Percentiles rank a stretch among this genome's conserved stretches.
Conservation (phyloP, 371 early-diverging fungal genomes). For the Gilbertella persicaria region DNA sequence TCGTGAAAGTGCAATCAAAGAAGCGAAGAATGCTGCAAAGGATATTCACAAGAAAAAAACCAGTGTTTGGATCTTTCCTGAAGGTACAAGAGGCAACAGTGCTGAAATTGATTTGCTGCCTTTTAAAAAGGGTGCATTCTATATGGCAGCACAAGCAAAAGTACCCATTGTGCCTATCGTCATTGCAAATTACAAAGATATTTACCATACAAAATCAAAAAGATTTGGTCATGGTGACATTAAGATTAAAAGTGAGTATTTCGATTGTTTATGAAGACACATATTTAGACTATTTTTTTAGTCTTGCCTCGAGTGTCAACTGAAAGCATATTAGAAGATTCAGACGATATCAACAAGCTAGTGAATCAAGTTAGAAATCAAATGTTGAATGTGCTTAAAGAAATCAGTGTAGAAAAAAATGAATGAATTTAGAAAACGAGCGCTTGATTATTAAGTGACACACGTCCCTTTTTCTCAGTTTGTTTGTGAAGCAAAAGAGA, state of each 20-base stretch:
- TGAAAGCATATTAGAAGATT: constrained; percentile 55
- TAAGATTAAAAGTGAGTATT: constrained; percentile 63
- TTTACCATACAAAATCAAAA: constrained; percentile 65
- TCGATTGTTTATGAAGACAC: background rate
- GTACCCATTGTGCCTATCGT: constrained; percentile 93
- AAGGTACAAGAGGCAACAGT: constrained; percentile 89
- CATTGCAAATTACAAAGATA: constrained; percentile 72
- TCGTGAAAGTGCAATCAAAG: constrained; percentile 74
- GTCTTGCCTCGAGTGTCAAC: constrained; percentile 82
- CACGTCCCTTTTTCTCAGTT: no score
- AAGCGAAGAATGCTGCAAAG: constrained; percentile 75
- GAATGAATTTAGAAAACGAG: no score
- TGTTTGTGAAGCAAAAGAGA: no score
- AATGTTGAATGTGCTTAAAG: constrained; percentile 74
- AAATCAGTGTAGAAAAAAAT: constrained; percentile 49
- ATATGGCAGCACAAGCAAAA: constrained; percentile 86
- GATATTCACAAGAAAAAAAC: constrained; percentile 76
- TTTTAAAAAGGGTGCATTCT: constrained; percentile 94
- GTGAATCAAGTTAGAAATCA: constrained; percentile 63
- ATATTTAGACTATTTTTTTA: constrained; percentile 11
- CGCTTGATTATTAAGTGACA: no score
- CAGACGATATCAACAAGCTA: constrained; percentile 73
- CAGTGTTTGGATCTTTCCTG: constrained; percentile 90
- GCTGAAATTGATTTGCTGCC: constrained; percentile 76
- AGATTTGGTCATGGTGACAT: constrained; percentile 72